Base-by-base conservation (phyloP, 306 rosid species). In the Vachellia pachyceras region DNA sequence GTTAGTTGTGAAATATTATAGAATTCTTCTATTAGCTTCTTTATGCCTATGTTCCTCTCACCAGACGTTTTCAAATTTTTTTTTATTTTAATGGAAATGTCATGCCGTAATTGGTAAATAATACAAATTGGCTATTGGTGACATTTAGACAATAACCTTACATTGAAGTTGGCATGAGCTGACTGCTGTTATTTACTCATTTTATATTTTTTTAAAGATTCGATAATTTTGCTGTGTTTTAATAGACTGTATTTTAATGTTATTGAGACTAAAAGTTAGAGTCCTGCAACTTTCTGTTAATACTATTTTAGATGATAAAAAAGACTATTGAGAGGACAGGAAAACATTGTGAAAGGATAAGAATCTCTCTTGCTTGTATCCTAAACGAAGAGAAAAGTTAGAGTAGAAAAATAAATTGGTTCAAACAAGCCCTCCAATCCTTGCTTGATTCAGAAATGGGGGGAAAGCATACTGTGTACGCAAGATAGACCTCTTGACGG, bases 1-100 rank as follows among this genome's bases (percentile, higher is more conserved):
- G 98, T 92, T 54, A 65, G 98, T 85, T 72, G 52, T 23, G 63
- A 39, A 29, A 58, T 58, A 58, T 65, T 66, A 6, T 36, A 64
- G 74, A 33, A 39, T 25, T 49, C 72, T 23, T 49, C 72, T 14
- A 11, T 49, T 82, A 47, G 39, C 77, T 72, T 70, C 22, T 70
- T 58, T 60, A 42, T 64, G 72, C 63, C 52, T 57, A 41, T 8
- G 35, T 73, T 77, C 73, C 68, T 40, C 55, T 57, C 46, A 61
- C 42, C 67, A 22, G 47, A 50, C 57, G 8, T 45, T 57, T 40
- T 72, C 39, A 20, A 47, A n/a, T 11, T 45, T 39, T 47, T n/a
- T n/a, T 50, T 61, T 35, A 12, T 10, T 20, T 61, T 67, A 2
- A 37, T 37, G 25, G 65, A 61, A 55, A 29, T 78, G 10, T 80